Evolutionary conservation across 169 alveolate genomes (phyloP).

Genomic region (Plasmodium reichenowi): DNA sequence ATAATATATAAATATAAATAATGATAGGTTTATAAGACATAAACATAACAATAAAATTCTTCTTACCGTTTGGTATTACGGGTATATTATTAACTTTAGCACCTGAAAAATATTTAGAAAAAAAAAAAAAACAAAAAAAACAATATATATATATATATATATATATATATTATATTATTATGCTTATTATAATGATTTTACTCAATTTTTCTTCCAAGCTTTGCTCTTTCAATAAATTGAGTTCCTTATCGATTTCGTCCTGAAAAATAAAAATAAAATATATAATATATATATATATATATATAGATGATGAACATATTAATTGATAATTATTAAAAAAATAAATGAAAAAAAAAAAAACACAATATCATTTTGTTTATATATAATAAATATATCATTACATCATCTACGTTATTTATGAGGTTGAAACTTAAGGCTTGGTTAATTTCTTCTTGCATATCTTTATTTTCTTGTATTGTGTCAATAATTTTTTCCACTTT

Average conservation of each 20-base stretch:
- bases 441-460: slow-evolving; percentile 82
- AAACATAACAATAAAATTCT: slow-evolving; percentile 7
- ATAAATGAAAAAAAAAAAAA: not conserved
- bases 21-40: not conserved
- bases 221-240: slow-evolving; percentile 55
- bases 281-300: not conserved
- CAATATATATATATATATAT: not conserved
- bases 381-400: slow-evolving; percentile 6
- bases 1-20: not conserved
- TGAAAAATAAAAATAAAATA: not conserved
- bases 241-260: slow-evolving; percentile 75
- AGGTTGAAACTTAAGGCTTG: slow-evolving; percentile 77
- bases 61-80: slow-evolving; percentile 28
- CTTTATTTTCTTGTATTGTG: slow-evolving; percentile 83
- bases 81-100: slow-evolving; percentile 53
- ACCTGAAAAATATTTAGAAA: slow-evolving; percentile 16
- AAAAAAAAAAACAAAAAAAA: slow-evolving; percentile 29
- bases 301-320: not conserved
- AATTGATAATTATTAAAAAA: slow-evolving; percentile 2
- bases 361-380: not conserved
- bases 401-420: slow-evolving; percentile 73
- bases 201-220: slow-evolving; percentile 71
- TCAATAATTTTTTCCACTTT: slow-evolving; percentile 84
- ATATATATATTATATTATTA: not conserved
- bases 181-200: slow-evolving; percentile 12